Conservation (phyloP, 2,329 filamentous ascomycete species). For the Aspergillus fijiensis region DNA sequence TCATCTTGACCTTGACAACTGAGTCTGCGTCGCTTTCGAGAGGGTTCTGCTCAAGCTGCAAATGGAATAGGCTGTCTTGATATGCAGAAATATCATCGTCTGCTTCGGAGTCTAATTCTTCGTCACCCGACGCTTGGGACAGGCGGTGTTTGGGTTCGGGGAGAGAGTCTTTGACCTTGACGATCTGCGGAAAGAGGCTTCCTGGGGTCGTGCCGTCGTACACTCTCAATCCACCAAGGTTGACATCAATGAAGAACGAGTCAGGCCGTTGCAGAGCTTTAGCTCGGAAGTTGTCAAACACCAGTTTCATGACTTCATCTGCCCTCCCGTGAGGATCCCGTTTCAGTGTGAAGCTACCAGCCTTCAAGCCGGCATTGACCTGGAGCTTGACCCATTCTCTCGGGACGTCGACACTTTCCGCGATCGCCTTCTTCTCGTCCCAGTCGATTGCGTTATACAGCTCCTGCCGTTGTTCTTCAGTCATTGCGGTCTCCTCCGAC, state of each 20-base stretch:
- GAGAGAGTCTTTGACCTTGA: conserved; percentile 87
- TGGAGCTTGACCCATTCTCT: conserved; percentile 91
- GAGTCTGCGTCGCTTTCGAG: conserved; percentile 90
- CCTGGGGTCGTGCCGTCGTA: conserved; percentile 94
- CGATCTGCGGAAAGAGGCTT: conserved; percentile 90
- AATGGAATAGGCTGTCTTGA: conserved; percentile 81
- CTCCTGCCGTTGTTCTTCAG: conserved; percentile 92
- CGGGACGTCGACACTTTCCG: conserved; percentile 84
- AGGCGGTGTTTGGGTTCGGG: conserved; percentile 49
- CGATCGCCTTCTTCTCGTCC: conserved; percentile 89
- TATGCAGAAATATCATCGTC: conserved; percentile 46
- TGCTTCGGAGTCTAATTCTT: conserved; percentile 40
- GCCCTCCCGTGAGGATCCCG: conserved; percentile 75
- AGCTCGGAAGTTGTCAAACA: conserved; percentile 92
- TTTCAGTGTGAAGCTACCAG: conserved; percentile 92
- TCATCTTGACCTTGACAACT: conserved; percentile 84
- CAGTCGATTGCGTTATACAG: conserved; percentile 97
- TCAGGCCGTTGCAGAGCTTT: conserved; percentile 88
- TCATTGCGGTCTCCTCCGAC: conserved; percentile 80
- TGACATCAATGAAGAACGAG: conserved; percentile 83
- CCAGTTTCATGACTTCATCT: conserved; percentile 80
- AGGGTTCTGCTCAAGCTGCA: conserved; percentile 92
- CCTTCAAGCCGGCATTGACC: conserved; percentile 87
- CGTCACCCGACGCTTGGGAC: conserved; percentile 30
- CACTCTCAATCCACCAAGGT: conserved; percentile 86